Conservation (phyloP, 2,329 filamentous ascomycete genomes). For the Trichoderma pleuroti region DNA sequence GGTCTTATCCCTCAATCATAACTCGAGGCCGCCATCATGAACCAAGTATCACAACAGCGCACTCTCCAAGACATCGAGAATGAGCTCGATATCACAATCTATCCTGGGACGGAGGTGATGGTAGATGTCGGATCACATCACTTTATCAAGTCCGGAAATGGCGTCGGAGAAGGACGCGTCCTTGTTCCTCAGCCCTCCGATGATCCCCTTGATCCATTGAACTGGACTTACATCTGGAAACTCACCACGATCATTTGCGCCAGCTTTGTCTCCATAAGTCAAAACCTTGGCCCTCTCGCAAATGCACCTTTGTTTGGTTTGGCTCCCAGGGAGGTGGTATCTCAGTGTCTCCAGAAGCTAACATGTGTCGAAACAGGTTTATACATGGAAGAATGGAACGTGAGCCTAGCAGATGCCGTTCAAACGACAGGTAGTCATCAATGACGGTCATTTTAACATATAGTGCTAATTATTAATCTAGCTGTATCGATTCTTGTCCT, state of each 20-base stretch:
- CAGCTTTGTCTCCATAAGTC: conserved; percentile 1
- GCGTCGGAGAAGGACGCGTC: background rate
- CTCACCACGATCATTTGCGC: background rate
- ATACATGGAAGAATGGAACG: conserved; percentile 13
- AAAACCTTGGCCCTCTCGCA: conserved; percentile 5
- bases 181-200: conserved; percentile 9
- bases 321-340: background rate
- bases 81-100: conserved; percentile 11
- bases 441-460: background rate
- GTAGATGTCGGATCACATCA: conserved; percentile 3
- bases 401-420: conserved; percentile 4
- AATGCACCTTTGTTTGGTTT: conserved; percentile 11
- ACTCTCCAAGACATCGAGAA: conserved; percentile 9
- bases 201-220: conserved; percentile 7
- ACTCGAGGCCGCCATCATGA: background rate
- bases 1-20: background rate
- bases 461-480: background rate
- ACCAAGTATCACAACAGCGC: background rate
- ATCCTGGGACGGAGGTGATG: conserved; percentile 12
- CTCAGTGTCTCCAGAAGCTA: background rate
- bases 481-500: background rate
- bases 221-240: background rate
- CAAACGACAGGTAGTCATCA: background rate
- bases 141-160: conserved; percentile 6
- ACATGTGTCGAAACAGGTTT: background rate